phyloP scores from a whole-genome alignment of 768 basidiomycete species.

The Amanita jacksonii region DNA sequence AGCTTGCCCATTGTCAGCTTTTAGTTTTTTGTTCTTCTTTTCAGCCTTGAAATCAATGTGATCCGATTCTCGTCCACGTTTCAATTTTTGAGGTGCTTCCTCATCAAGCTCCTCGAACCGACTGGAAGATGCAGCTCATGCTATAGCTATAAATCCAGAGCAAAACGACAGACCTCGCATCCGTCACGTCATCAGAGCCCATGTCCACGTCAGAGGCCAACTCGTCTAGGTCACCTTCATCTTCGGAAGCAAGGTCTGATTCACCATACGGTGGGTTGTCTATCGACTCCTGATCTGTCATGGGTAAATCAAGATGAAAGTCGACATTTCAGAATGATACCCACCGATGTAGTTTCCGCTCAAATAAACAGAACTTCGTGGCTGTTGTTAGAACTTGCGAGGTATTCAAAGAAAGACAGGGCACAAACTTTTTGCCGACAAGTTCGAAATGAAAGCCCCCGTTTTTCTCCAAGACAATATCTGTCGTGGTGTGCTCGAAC shows the following conservation, averaged over 20 bases:
- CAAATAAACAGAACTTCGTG: constrained; percentile 56
- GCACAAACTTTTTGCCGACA: constrained; percentile 71
- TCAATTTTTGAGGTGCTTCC: constrained; percentile 36
- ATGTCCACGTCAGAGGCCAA: constrained; percentile 82
- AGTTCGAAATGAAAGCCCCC: constrained; percentile 59
- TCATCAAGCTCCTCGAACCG: constrained; percentile 68
- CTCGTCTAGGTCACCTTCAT: constrained; percentile 57
- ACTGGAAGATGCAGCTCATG: constrained; percentile 21
- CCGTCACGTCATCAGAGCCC: constrained; percentile 50
- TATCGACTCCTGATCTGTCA: constrained; percentile 40
- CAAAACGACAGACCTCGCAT: constrained; percentile 34
- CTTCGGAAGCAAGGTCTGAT: constrained; percentile 45
- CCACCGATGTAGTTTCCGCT: constrained; percentile 81
- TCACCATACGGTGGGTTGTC: constrained; percentile 40
- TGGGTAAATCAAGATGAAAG: constrained; percentile 4
- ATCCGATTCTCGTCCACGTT: constrained; percentile 63
- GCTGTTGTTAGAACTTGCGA: constrained; percentile 10
- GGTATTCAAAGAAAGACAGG: not conserved
- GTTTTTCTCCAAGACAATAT: constrained; percentile 61
- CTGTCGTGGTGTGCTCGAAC: constrained; percentile 69
- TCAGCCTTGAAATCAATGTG: constrained; percentile 38
- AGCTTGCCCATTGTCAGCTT: constrained; percentile 39
- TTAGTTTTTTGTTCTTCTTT: constrained; percentile 75
- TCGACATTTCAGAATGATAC: not conserved
- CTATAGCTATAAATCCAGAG: not conserved